Conservation (phyloP, 495 filamentous ascomycete species). For the Xylaria acuta region DNA sequence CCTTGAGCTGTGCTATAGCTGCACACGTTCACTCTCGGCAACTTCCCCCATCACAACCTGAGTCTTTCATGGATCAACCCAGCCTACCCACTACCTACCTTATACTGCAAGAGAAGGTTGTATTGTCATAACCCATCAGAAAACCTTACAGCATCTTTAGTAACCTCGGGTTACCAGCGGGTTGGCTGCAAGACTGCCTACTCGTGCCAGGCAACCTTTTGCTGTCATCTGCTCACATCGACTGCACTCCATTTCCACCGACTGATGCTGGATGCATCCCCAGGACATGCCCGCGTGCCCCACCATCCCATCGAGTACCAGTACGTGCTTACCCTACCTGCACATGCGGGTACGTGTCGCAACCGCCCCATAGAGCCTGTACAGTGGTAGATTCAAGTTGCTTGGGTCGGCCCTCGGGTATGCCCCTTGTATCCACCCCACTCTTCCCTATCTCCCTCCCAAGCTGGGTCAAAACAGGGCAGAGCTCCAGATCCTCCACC, state of each 20-base stretch:
- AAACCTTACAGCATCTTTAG: background rate
- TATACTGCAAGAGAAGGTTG: background rate
- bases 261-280: background rate
- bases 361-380: background rate
- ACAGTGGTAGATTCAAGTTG: background rate
- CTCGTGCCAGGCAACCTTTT: background rate
- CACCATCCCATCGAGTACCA: background rate
- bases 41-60: background rate
- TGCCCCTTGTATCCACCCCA: background rate
- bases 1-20: background rate
- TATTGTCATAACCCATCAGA: background rate
- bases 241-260: background rate
- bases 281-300: conserved; percentile 2
- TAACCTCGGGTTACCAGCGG: background rate
- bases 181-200: background rate
- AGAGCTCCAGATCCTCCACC: too few relatives aligned
- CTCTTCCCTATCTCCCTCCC: background rate
- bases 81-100: background rate
- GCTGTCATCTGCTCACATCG: conserved; percentile 6
- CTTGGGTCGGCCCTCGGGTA: background rate
- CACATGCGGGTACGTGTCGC: background rate
- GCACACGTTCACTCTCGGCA: background rate
- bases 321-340: background rate
- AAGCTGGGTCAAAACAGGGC: too few relatives aligned
- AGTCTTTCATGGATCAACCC: background rate